Conservation (phyloP, 495 filamentous ascomycete species). For the Lasiosphaeriaceae sp. region DNA sequence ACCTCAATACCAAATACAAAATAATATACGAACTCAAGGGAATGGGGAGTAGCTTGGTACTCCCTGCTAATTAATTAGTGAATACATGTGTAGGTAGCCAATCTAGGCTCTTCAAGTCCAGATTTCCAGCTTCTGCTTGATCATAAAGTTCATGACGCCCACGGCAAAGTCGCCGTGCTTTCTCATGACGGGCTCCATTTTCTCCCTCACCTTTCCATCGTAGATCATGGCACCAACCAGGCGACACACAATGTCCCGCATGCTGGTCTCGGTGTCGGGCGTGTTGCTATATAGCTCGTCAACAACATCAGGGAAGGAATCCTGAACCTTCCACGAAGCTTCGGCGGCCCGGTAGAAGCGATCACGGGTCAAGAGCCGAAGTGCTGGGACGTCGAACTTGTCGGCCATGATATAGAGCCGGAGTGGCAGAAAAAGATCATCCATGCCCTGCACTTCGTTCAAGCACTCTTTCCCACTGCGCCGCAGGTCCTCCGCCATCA, state of each 20-base stretch:
- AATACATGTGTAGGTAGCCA: no score
- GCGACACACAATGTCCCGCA: constrained; percentile 31
- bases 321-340: constrained; percentile 18
- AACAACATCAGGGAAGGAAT: constrained; percentile 30
- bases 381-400: no score
- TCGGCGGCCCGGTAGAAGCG: constrained; percentile 30
- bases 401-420: no score
- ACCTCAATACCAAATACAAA: no score
- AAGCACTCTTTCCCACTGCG: no score
- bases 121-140: not conserved
- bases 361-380: constrained; percentile 22
- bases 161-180: constrained; percentile 13
- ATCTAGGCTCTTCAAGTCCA: no score
- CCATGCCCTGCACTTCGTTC: no score
- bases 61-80: no score
- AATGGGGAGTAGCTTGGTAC: no score
- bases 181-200: constrained; percentile 8
- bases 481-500: no score
- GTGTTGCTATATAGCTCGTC: constrained; percentile 31
- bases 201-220: not conserved
- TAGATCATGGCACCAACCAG: not conserved
- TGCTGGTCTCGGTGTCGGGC: constrained; percentile 22
- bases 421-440: no score
- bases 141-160: constrained; percentile 6
- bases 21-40: no score